Base-by-base conservation (phyloP, 257 asterid species). In the Capsicum baccatum region DNA sequence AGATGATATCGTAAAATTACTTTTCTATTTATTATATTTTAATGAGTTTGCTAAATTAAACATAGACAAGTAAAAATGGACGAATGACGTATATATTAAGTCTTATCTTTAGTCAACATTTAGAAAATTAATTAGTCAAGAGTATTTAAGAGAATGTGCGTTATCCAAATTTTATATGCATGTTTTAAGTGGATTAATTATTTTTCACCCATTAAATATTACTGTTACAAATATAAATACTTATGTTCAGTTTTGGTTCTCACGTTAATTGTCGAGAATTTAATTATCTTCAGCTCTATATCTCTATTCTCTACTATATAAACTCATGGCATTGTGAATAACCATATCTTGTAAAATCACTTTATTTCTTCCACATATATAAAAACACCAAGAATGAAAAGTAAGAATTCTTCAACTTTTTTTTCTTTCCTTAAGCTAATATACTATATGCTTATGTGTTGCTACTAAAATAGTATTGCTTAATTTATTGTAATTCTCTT, bases 211-310 rank as follows among this genome's bases (percentile, higher is more conserved):
- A 26, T 54, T 76, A 76, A 76, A 21, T 26, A 52, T 14, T 52
- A 13, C 81, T 52, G 81, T 76, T 76, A 76, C 63, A 52, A 3
- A 76, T 13, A 35, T 37, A 76, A 76, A 76, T 21, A 63, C 9
- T 8, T 6, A 48, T 52, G 5, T 76, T 76, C 26, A 52, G 26
- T 76, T 52, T 76, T 52, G 0, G 48, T 26, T 52, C 21, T 76
- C 63, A 54, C 48, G 26, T 13, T 76, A 26, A 76, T 71, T 74
- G 19, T 47, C 80, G 48, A 44, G 48, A 44, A 44, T 44, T 44
- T 44, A 44, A 44, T 71, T 74, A 47, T 47, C 80, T 48, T 73
- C 39, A 47, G 59, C 80, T 48, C 26, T 26, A 60, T 19, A 10
- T 48, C 58, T 71, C 42, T 73, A n/a, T 9, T 48, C 58, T 71